These are phyloP conservation scores for Tolypocladium paradoxum DNA, from an alignment of 2,329 filamentous ascomycete genomes.

Conservation along the genomic window DNA sequence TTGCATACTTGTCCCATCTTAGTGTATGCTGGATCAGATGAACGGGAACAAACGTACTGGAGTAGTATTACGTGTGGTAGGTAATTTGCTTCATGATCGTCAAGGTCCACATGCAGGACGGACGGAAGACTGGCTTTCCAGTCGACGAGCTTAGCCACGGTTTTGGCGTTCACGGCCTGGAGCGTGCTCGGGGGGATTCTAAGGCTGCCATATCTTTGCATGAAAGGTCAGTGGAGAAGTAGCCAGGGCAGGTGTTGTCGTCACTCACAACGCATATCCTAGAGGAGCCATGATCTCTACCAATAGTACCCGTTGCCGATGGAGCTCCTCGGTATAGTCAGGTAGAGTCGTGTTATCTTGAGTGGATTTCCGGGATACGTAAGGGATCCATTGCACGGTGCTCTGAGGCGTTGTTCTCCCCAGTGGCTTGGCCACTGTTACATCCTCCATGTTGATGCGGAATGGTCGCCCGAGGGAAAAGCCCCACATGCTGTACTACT, in stretches of 20 bases:
- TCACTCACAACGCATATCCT: constrained; percentile 12
- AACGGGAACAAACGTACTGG: constrained; percentile 6
- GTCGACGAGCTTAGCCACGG: constrained; percentile 7
- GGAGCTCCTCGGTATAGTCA: constrained; percentile 8
- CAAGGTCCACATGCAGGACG: constrained; percentile 9
- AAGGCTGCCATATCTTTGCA: constrained; percentile 13
- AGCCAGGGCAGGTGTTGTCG: too few relatives aligned
- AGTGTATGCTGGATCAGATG: too few relatives aligned
- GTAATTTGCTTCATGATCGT: constrained; percentile 6
- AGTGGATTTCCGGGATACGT: too few relatives aligned
- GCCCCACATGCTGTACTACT: constrained; percentile 13
- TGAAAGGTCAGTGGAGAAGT: not conserved
- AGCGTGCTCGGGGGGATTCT: constrained; percentile 5
- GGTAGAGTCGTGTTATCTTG: too few relatives aligned
- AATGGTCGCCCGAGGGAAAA: constrained; percentile 15
- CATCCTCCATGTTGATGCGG: constrained; percentile 14
- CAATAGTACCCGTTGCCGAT: constrained; percentile 7
- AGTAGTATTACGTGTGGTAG: constrained; percentile 14
- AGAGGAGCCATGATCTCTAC: constrained; percentile 13
- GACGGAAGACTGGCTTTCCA: constrained; percentile 11
- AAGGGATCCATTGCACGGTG: too few relatives aligned
- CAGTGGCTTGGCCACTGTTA: constrained; percentile 12
- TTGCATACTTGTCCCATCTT: constrained; percentile 19
- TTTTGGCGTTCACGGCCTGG: constrained; percentile 10
- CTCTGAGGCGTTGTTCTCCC: constrained; percentile 6